Base-by-base conservation (phyloP, 2,329 filamentous ascomycete genomes). In the Neonectria ditissima region DNA sequence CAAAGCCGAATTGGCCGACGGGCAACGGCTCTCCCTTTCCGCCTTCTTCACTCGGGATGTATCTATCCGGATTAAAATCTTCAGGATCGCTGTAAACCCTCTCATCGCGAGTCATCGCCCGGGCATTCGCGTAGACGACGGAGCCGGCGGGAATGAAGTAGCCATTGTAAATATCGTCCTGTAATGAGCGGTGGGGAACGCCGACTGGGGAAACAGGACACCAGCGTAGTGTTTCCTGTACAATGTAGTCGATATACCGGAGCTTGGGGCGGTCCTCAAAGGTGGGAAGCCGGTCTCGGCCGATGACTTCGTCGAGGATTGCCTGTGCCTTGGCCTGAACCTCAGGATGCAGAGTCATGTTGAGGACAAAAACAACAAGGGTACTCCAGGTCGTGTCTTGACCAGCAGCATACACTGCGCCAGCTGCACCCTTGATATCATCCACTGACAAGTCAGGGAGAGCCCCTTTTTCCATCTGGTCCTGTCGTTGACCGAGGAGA, bases 271-370 rank as follows among this genome's bases (percentile, higher is more conserved):
- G 62, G 69, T 85, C 82, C 1, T 79, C 74, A 69, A 80, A 78
- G 14, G 69, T 76, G 0, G 83, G 83, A 5, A 81, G 55, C 2
- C 83, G 75, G 34, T 80, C 72, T 2, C 69, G 48, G 4, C 83
- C 82, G 51, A 83, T 75, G 7, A 83, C 76, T 1, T 74, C 66
- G 53, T 84, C 82, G 22, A 85, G 73, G 39, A 79, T 76, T 1
- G 59, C 67, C 48, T 78, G 78, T 0, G 76, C 80, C 52, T 70
- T 73, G 68, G 70, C 79, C 63, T 83, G 81, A 1, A 82, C 80
- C 20, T 75, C 76, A 4, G 74, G 73, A 34, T 79, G 76, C 2
- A 80, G 71, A 5, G 76, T 69, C 80, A 85, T 84, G 14, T 83
- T 83, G 43, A 82, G 77, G 4, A 83, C 73, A 64, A 84, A 84